A percentile compares a stretch with the other conserved stretches of the same genome.
phyloP scores from a whole-genome alignment of 176 grass and related monocot species.

The Aegilops longissima region DNA sequence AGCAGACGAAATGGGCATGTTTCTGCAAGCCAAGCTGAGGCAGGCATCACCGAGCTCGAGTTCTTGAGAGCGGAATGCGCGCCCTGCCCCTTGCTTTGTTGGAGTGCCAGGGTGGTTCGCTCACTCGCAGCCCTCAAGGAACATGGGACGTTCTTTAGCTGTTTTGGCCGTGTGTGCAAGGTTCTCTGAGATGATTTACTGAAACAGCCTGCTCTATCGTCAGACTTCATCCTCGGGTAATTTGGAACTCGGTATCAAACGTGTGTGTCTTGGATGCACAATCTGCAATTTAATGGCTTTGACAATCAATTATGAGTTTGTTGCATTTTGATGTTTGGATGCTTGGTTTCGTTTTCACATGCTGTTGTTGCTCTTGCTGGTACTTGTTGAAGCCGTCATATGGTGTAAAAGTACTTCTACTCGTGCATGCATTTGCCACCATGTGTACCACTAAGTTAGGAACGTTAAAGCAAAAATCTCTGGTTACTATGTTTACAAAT shows the following conservation, averaged over 20 bases:
- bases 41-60: constrained; percentile 62
- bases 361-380: background rate
- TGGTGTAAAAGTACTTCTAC: background rate
- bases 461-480: background rate
- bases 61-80: constrained; percentile 28
- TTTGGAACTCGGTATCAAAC: background rate
- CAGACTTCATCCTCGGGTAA: background rate
- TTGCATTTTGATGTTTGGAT: constrained; percentile 8
- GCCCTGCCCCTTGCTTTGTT: background rate
- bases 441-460: background rate
- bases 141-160: constrained; percentile 6
- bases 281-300: background rate
- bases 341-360: constrained; percentile 2
- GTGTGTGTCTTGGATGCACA: background rate
- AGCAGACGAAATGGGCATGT: constrained; percentile 58
- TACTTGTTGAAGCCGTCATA: background rate
- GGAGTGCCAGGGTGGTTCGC: background rate
- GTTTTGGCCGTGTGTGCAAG: constrained; percentile 8
- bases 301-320: background rate
- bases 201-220: background rate
- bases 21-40: constrained; percentile 73
- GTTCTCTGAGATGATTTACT: constrained; percentile 9
- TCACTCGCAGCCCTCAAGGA: constrained; percentile 1
- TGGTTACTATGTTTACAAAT: background rate
- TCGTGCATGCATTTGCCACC: background rate